These are phyloP conservation scores for Onygenales sp. DNA, from an alignment of 2,329 filamentous ascomycete genomes.

Conservation along the genomic window DNA sequence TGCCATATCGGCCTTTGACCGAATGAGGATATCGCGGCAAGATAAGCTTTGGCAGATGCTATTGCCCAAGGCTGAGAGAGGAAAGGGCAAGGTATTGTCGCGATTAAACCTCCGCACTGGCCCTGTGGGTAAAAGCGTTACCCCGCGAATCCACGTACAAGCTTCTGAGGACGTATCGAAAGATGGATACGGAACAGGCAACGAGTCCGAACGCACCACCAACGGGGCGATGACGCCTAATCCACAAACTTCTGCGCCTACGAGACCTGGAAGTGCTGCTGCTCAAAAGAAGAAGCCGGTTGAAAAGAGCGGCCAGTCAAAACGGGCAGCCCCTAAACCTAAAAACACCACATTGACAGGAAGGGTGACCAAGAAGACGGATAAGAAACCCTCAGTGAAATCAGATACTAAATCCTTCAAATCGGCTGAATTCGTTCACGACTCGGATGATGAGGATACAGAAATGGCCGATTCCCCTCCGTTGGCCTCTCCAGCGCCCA, in stretches of 20 bases:
- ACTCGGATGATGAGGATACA: conserved; percentile 42
- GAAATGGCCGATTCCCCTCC: conserved; percentile 27
- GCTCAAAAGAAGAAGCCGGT: conserved; percentile 28
- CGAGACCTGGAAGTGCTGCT: conserved; percentile 17
- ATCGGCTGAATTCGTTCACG: conserved; percentile 44
- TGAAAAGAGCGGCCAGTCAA: conserved; percentile 34
- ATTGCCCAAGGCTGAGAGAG: conserved; percentile 50
- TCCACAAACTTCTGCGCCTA: conserved; percentile 11
- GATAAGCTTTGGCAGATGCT: conserved; percentile 56
- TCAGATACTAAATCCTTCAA: conserved; percentile 37
- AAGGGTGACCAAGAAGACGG: conserved; percentile 38
- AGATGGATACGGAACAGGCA: conserved; percentile 25
- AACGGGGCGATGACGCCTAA: conserved; percentile 20
- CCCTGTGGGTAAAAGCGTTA: conserved; percentile 28
- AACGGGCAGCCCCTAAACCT: conserved; percentile 34
- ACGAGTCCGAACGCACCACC: conserved; percentile 26
- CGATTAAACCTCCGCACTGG: conserved; percentile 43
- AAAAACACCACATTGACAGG: conserved; percentile 39
- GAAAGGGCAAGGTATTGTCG: conserved; percentile 53
- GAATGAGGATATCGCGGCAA: conserved; percentile 48
- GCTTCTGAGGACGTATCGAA: conserved; percentile 26
- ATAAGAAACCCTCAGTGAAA: conserved; percentile 22
- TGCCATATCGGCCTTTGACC: conserved; percentile 54
- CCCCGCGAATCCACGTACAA: conserved; percentile 30
- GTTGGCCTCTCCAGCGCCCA: conserved; percentile 11